These are phyloP conservation scores for Datura wrightii DNA, from an alignment of 257 asterid genomes.

Conservation along the genomic window DNA sequence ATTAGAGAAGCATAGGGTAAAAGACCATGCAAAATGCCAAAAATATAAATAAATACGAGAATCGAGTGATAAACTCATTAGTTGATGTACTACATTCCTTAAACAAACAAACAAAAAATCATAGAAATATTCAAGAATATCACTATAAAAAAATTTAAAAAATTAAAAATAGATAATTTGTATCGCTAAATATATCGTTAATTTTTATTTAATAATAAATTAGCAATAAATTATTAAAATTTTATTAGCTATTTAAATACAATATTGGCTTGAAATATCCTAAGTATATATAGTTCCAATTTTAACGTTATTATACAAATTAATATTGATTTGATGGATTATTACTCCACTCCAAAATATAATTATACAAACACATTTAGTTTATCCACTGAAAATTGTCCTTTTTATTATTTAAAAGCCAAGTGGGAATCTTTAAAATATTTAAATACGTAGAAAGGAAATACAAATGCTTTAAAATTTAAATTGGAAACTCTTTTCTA, in stretches of 20 bases:
- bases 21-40: too few species aligned
- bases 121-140: too few species aligned
- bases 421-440: conserved; percentile 8
- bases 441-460: neutral
- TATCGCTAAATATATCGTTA: too few species aligned
- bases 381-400: conserved; percentile 20
- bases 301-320: neutral
- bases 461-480: neutral
- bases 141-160: too few species aligned
- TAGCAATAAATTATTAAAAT: too few species aligned
- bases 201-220: too few species aligned
- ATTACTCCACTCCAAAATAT: neutral
- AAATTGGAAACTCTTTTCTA: neutral
- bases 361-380: neutral
- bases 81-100: too few species aligned
- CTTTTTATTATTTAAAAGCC: conserved; percentile 14
- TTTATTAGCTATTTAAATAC: neutral
- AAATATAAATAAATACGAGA: too few species aligned
- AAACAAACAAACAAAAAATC: too few species aligned
- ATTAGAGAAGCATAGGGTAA: too few species aligned
- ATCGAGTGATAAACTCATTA: too few species aligned
- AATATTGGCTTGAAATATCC: neutral
- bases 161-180: too few species aligned
- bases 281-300: neutral
- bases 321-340: neutral